Base-by-base conservation (phyloP, 345 rosid genomes). In the Salix dunnii region DNA sequence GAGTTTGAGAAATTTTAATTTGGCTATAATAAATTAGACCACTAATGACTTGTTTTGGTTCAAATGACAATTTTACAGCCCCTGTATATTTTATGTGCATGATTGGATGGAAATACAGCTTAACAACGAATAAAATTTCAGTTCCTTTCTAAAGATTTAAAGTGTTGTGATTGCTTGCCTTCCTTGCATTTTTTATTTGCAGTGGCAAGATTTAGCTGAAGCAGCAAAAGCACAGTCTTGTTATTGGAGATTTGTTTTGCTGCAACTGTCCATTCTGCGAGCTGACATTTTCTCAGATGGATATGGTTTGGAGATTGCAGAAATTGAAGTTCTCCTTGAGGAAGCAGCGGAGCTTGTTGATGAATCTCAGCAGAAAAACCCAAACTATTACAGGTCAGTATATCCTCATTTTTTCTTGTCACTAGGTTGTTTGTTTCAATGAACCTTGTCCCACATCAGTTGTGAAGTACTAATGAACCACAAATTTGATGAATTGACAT, bases 271-370 rank as follows among this genome's bases (percentile, higher is more conserved):
- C 76, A 84, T 96, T 49, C 78, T 89, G 76, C 87, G 82, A 77
- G 99, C 99, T 66, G 87, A 90, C 58, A 82, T 86, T 75, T 77
- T 88, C 42, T 79, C 85, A n/a, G 91, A 93, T 75, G 86, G 81
- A 40, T 72, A 74, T 23, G 87, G 76, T 35, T 78, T 86, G 21
- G 97, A 93, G 79, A 78, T 73, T 81, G 98, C 98, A 68, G 97
- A 93, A 85, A 89, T 93, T 7, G 90, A 91, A 77, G 99, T 89
- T 40, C 87, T 87, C 72, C 71, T 96, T 21, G 96, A 96, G 87
- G 99, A 96, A 88, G 99, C 98, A 70, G 99, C 99, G 3, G 97
- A 93, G 85, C 90, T 96, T 86, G 96, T 96, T 75, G 96, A 91
- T 53, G 96, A 86, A 70, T 84, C 91, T 76, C 91, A 82, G 80